phyloP scores from a whole-genome alignment of 2,329 filamentous ascomycete species.

The Colletotrichum higginsianum region DNA sequence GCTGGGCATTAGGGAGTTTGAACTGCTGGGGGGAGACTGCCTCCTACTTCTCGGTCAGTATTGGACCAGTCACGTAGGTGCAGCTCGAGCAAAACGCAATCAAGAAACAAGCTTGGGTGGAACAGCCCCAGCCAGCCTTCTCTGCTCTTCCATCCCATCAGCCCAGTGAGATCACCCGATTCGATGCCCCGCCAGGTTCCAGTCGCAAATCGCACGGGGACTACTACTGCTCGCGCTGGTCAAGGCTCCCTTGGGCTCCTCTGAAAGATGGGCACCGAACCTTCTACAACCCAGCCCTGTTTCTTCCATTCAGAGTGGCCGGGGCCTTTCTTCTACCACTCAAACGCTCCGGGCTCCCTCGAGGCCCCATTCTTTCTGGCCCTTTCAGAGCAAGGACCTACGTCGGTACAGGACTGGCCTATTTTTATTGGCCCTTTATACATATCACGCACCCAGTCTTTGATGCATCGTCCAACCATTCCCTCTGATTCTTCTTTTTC shows the following conservation, averaged over 20 bases:
- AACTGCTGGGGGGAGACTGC: too few species aligned
- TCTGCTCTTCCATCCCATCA: constrained; percentile 39
- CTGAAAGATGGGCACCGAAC: constrained; percentile 43
- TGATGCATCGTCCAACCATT: constrained; percentile 30
- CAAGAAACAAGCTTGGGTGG: constrained; percentile 10
- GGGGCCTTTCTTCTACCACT: constrained; percentile 31
- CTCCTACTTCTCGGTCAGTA: not conserved
- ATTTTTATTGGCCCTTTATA: constrained; percentile 25
- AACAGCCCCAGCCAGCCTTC: constrained; percentile 30
- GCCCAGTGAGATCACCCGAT: constrained; percentile 40
- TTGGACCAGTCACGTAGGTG: not conserved
- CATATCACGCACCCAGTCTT: constrained; percentile 35
- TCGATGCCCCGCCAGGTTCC: constrained; percentile 38
- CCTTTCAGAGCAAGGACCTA: constrained; percentile 32
- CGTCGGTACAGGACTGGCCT: not conserved
- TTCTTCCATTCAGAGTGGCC: constrained; percentile 38
- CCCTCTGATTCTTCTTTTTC: constrained; percentile 28
- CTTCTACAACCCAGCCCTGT: constrained; percentile 46
- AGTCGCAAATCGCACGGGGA: constrained; percentile 30
- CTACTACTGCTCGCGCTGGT: constrained; percentile 5
- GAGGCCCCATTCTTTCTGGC: constrained; percentile 22
- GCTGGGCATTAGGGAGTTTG: too few species aligned
- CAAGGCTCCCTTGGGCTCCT: constrained; percentile 31
- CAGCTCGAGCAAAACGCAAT: not conserved
- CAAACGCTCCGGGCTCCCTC: not conserved